Conservation (phyloP, 1,284 basidiomycete genomes). For the Heterobasidion occidentale region DNA sequence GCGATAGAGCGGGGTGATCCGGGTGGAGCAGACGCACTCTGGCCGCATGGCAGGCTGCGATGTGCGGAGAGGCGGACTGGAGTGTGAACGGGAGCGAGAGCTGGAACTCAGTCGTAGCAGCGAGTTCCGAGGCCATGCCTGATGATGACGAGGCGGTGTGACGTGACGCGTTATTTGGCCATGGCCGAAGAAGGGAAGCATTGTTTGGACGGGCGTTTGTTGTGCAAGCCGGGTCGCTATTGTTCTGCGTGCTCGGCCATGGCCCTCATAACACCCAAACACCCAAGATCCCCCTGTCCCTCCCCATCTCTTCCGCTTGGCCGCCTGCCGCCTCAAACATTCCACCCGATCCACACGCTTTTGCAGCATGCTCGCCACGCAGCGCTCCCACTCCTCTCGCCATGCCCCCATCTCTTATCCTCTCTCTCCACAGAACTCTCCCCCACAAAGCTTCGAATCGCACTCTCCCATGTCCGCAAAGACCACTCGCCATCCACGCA, state of each 20-base stretch:
- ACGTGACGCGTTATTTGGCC: neutral
- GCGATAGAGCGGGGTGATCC: conserved; percentile 14
- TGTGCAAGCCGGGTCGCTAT: too few relatives aligned
- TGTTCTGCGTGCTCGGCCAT: neutral
- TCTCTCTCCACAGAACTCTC: conserved; percentile 1
- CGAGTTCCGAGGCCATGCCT: conserved; percentile 4
- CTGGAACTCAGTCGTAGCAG: conserved; percentile 37
- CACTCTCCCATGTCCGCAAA: conserved; percentile 15
- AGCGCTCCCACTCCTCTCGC: neutral
- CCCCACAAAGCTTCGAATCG: conserved; percentile 5
- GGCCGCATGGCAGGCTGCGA: conserved; percentile 53
- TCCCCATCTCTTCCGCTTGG: conserved; percentile 1
- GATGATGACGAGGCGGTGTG: neutral
- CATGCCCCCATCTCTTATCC: conserved; percentile 7
- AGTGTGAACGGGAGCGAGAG: conserved; percentile 38
- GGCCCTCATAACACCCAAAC: neutral
- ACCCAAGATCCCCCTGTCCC: neutral
- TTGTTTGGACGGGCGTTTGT: neutral
- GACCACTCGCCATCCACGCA: conserved; percentile 12
- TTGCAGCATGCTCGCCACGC: conserved; percentile 10
- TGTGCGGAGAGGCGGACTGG: conserved; percentile 38
- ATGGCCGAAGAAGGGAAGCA: neutral
- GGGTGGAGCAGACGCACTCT: conserved; percentile 28
- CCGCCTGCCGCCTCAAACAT: neutral
- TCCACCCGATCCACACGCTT: neutral